A percentile compares a stretch with the other conserved stretches of the same genome.
phyloP scores from a whole-genome alignment of 352 stramenopile species.

The Stephanocyclus meneghinianus region DNA sequence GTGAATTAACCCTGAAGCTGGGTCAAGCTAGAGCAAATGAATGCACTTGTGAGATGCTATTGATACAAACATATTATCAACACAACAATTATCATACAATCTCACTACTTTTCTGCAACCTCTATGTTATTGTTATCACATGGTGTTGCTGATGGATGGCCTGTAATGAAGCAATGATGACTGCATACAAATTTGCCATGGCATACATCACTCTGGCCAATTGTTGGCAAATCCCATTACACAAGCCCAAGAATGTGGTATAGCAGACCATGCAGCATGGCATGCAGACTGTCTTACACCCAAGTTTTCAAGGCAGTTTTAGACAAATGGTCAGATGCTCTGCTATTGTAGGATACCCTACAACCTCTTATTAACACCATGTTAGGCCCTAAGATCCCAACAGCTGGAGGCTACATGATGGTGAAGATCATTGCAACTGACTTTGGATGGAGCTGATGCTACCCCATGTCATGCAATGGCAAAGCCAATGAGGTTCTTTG shows the following conservation, averaged over 20 bases:
- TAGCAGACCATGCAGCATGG: background rate
- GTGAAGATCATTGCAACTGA: conserved; percentile 1
- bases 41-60: too few relatives aligned
- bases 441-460: conserved; percentile 1
- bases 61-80: too few relatives aligned
- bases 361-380: background rate
- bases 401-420: background rate
- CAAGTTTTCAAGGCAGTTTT: background rate
- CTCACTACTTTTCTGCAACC: too few relatives aligned
- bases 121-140: too few relatives aligned
- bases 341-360: background rate
- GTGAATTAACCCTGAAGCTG: too few relatives aligned
- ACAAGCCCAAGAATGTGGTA: background rate
- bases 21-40: too few relatives aligned
- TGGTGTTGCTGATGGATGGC: too few relatives aligned
- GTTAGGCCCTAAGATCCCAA: background rate
- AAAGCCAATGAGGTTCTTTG: background rate
- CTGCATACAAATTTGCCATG: background rate
- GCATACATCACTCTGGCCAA: too few relatives aligned
- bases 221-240: background rate
- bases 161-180: too few relatives aligned
- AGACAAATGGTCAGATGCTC: background rate
- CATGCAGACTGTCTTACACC: background rate
- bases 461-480: background rate
- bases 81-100: too few relatives aligned